Conservation (phyloP, 768 basidiomycete species). For the Lactarius akahatsu region DNA sequence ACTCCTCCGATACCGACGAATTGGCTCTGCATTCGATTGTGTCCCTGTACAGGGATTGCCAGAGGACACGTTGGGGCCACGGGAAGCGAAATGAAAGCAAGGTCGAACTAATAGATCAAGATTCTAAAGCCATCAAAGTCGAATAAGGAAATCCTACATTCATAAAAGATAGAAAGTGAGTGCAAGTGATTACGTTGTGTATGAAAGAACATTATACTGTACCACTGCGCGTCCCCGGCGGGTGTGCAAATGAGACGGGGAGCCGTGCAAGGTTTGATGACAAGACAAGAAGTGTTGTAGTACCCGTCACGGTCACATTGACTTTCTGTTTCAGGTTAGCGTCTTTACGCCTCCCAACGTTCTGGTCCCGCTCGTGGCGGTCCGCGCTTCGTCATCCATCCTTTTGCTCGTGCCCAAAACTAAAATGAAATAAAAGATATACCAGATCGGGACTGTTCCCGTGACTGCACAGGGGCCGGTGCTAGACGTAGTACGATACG, state of each 20-base stretch:
- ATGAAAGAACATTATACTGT: background rate
- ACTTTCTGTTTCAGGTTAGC: slow-evolving; percentile 24
- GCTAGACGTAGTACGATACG: background rate
- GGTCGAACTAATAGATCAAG: background rate
- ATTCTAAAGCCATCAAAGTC: background rate
- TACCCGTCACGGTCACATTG: background rate
- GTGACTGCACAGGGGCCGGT: slow-evolving; percentile 9
- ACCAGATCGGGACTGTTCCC: background rate
- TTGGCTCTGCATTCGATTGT: slow-evolving; percentile 7
- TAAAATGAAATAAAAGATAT: background rate
- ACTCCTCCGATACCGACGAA: slow-evolving; percentile 12
- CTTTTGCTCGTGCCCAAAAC: background rate
- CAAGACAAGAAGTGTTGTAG: background rate
- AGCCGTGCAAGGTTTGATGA: slow-evolving; percentile 19
- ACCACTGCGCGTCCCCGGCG: background rate
- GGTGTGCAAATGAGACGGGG: slow-evolving; percentile 7
- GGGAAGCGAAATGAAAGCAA: slow-evolving; percentile 4
- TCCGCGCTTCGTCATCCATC: background rate
- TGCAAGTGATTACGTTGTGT: slow-evolving; percentile 5
- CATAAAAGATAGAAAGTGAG: background rate
- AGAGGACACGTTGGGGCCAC: background rate
- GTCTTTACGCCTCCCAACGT: slow-evolving; percentile 10
- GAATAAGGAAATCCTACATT: slow-evolving; percentile 11
- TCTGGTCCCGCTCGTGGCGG: background rate
- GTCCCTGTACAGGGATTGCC: slow-evolving; percentile 7